Percentiles rank a stretch among this genome's conserved stretches.
phyloP scores from a whole-genome alignment of 805 yeast genomes.

The Wickerhamomyces alni region DNA sequence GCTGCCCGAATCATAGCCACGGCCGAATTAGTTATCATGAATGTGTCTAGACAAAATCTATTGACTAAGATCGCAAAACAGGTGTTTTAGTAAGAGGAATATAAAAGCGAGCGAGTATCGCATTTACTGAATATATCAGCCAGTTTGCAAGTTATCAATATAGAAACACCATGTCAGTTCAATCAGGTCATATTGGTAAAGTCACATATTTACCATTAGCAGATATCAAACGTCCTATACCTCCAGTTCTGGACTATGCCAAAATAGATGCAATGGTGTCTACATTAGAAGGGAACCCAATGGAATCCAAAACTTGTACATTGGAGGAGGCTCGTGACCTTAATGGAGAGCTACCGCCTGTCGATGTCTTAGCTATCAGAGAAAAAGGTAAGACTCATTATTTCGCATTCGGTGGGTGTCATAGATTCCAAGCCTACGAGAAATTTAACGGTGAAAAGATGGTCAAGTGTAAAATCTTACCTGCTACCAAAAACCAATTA shows the following conservation, averaged over 20 bases:
- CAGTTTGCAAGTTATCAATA: too few species aligned
- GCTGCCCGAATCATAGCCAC: too few species aligned
- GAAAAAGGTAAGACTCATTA: slow-evolving; percentile 57
- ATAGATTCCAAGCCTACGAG: slow-evolving; percentile 83
- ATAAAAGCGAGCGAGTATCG: too few species aligned
- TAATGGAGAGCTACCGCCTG: slow-evolving; percentile 69
- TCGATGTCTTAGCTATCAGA: slow-evolving; percentile 67
- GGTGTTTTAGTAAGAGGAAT: too few species aligned
- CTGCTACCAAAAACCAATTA: slow-evolving; percentile 67
- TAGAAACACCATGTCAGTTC: slow-evolving; percentile 68
- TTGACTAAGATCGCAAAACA: too few species aligned
- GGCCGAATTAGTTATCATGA: too few species aligned
- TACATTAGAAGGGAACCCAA: slow-evolving; percentile 58
- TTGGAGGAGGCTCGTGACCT: slow-evolving; percentile 29
- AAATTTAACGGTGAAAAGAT: slow-evolving; percentile 34
- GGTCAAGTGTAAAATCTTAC: slow-evolving; percentile 69
- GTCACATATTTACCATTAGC: slow-evolving; percentile 57
- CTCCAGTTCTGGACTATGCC: slow-evolving; percentile 70
- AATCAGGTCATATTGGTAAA: slow-evolving; percentile 48
- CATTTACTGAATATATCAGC: too few species aligned
- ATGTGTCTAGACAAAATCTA: too few species aligned
- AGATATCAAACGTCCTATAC: slow-evolving; percentile 73
- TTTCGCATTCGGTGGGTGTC: slow-evolving; percentile 90
- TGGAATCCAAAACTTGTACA: slow-evolving; percentile 56
- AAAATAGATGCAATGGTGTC: slow-evolving; percentile 79